Percentiles rank a stretch among this genome's conserved stretches.
Conservation (phyloP, 2,329 filamentous ascomycete species). For the Plenodomus lindquistii region DNA sequence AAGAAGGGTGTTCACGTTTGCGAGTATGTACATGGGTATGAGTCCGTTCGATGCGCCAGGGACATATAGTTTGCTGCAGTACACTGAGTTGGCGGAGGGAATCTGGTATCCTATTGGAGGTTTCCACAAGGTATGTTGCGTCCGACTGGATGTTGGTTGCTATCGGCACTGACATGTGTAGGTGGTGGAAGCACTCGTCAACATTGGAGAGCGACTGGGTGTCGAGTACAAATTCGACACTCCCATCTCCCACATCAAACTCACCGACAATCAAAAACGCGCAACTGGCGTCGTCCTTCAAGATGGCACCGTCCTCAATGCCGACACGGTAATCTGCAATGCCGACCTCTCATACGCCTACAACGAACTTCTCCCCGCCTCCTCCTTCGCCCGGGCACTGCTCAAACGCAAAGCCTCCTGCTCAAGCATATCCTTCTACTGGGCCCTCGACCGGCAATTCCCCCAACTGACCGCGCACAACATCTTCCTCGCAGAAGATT, state of each 20-base stretch:
- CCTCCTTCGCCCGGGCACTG: conserved; percentile 48
- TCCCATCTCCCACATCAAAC: conserved; percentile 60
- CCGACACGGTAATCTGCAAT: conserved; percentile 72
- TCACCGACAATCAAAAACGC: conserved; percentile 55
- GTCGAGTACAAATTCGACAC: conserved; percentile 66
- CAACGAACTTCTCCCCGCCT: conserved; percentile 66
- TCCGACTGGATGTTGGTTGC: not conserved
- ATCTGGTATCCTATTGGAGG: conserved; percentile 76
- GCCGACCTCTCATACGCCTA: conserved; percentile 77
- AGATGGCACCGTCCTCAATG: conserved; percentile 58
- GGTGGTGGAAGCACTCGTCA: conserved; percentile 63
- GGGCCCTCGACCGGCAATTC: conserved; percentile 64
- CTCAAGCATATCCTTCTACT: conserved; percentile 78
- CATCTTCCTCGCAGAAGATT: conserved; percentile 76
- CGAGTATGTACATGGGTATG: conserved; percentile 85
- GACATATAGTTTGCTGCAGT: conserved; percentile 74
- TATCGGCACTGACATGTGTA: conserved; percentile 20
- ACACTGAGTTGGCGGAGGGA: conserved; percentile 74
- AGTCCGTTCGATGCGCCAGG: conserved; percentile 75
- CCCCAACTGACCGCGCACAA: conserved; percentile 71
- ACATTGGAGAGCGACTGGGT: conserved; percentile 64
- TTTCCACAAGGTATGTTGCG: conserved; percentile 61
- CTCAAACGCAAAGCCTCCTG: conserved; percentile 63
- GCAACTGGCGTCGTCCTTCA: conserved; percentile 64
- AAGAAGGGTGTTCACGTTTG: conserved; percentile 74